Evolutionary conservation across 2,329 filamentous ascomycete genomes (phyloP), one percentile per base, ranked within the genome.

Genomic region (Chrysoporthe cubensis): DNA sequence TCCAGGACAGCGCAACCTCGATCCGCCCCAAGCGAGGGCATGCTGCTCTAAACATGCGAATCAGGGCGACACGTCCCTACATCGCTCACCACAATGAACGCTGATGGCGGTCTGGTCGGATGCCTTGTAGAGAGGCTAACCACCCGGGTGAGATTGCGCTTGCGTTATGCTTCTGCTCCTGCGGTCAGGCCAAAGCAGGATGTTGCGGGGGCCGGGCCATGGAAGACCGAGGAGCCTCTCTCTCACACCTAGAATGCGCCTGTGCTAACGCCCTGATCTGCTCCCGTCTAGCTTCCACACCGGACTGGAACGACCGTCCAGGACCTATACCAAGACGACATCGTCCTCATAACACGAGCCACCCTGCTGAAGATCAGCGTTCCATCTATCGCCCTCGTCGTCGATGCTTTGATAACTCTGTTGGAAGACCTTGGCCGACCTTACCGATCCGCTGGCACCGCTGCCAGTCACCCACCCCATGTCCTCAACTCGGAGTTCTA

Each of bases 401-500:
- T 90, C 70, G 85, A 88, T 61, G 80, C 86, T 16, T 80, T 90
- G 32, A 76, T 90, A 26, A 78, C 81, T 50, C 78, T 90, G 6
- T 81, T 90, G 58, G 87, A 90, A 74, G 86, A 88, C 48, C 80
- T 90, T 50, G 79, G 81, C 40, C 83, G 83, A 62, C 84, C 86
- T 3, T 87, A 87, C 74, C 83, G 82, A 69, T 46, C 63, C 40
- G 77, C 74, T 44, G 59, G 62, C n/a, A 37, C 54, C 61, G 78
- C 86, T 65, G 77, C 82, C 58, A 78, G 80, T 32, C 87, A 89
- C 72, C 87, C 88, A 2, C 79, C 82, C 48, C 86, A 90, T 73
- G 82, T 91, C 63, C 78, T 90, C 43, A 82, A 87, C 59, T 90
- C 89, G 21, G 88, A 91, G 75, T 79, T 88, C 60, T 91, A 89